Conservation (phyloP, 2,329 filamentous ascomycete species). For the Zymoseptoria pseudotritici region DNA sequence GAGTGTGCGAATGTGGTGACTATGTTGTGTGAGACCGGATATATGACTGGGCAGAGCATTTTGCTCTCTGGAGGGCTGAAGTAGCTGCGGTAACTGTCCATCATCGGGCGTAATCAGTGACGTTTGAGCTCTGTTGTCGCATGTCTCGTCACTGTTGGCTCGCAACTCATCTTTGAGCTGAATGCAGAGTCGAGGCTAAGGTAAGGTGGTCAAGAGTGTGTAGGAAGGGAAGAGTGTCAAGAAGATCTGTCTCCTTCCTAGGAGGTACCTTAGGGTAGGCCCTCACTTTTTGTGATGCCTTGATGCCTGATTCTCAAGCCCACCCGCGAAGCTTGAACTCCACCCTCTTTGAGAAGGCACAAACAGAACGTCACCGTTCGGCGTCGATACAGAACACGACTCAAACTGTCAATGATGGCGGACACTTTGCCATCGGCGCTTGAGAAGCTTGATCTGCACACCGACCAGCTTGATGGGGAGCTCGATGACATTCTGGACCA, state of each 20-base stretch:
- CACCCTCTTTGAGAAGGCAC: background rate
- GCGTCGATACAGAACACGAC: background rate
- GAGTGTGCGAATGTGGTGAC: slow-evolving; percentile 56
- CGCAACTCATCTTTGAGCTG: too few species aligned
- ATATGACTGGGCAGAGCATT: slow-evolving; percentile 32
- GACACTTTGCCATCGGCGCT: slow-evolving; percentile 42
- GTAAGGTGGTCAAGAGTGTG: too few species aligned
- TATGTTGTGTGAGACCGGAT: slow-evolving; percentile 55
- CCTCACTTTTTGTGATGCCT: background rate
- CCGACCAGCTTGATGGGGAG: slow-evolving; percentile 14
- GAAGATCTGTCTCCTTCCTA: too few species aligned
- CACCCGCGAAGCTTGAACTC: too few species aligned
- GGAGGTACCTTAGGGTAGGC: too few species aligned
- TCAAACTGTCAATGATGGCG: slow-evolving; percentile 9
- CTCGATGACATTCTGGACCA: slow-evolving; percentile 56
- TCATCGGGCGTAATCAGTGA: too few species aligned
- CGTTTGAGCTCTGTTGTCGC: too few species aligned
- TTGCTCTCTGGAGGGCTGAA: slow-evolving; percentile 27
- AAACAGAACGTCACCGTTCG: background rate
- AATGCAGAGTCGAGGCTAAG: too few species aligned
- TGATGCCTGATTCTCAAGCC: background rate
- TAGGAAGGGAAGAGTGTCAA: too few species aligned
- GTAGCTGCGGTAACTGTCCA: slow-evolving; percentile 1
- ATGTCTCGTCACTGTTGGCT: too few species aligned
- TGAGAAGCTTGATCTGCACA: slow-evolving; percentile 43